A percentile compares a stretch with the other conserved stretches of the same genome.
phyloP scores from a whole-genome alignment of 2,329 filamentous ascomycete species.

The Biscogniauxia marginata region DNA sequence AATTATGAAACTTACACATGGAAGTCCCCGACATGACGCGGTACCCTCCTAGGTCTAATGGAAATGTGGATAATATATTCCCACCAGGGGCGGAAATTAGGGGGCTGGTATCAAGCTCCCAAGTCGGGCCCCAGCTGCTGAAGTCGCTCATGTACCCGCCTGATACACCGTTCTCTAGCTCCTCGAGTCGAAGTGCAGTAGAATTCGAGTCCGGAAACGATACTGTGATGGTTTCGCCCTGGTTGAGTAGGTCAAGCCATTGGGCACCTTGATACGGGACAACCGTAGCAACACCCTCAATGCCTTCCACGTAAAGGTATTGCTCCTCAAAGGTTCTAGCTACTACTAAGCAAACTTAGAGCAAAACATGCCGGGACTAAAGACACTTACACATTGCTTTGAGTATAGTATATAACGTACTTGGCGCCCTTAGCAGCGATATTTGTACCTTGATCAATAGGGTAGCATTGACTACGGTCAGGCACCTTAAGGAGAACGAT shows the following conservation, averaged over 20 bases:
- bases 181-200: slow-evolving; percentile 9
- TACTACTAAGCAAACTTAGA: not conserved
- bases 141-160: slow-evolving; percentile 39
- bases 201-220: slow-evolving; percentile 13
- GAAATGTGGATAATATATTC: slow-evolving; percentile 52
- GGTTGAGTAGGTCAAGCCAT: slow-evolving; percentile 22
- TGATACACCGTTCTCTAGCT: slow-evolving; percentile 13
- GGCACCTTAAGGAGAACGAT: slow-evolving; percentile 38
- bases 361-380: not conserved
- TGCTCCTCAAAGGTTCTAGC: not conserved
- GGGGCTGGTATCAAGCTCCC: slow-evolving; percentile 47
- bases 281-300: slow-evolving; percentile 17
- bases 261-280: slow-evolving; percentile 18
- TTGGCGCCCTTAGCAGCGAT: slow-evolving; percentile 39
- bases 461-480: slow-evolving; percentile 34
- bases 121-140: slow-evolving; percentile 47
- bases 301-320: slow-evolving; percentile 1
- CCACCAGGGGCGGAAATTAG: slow-evolving; percentile 48
- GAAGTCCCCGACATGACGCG: slow-evolving; percentile 52
- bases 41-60: slow-evolving; percentile 40
- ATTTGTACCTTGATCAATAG: slow-evolving; percentile 38
- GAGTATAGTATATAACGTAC: slow-evolving; percentile 42
- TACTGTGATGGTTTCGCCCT: slow-evolving; percentile 20
- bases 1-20: slow-evolving; percentile 45
- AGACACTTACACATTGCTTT: slow-evolving; percentile 14